Conservation (phyloP, 2,329 filamentous ascomycete species). For the Plenodomus lindquistii region DNA sequence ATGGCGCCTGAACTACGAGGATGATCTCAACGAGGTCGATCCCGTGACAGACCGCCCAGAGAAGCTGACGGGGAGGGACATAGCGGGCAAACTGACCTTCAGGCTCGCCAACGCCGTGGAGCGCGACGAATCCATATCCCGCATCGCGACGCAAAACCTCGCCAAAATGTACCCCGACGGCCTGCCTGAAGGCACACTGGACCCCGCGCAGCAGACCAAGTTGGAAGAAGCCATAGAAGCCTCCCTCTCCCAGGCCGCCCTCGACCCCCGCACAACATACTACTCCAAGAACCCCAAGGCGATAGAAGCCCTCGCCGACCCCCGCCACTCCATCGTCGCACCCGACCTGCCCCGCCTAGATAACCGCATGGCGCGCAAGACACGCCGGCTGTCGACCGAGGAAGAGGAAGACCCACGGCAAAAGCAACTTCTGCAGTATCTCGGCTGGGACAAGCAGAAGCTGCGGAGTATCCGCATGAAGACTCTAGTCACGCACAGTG, state of each 20-base stretch:
- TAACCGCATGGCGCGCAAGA: constrained; percentile 42
- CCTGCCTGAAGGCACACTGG: constrained; percentile 35
- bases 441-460: constrained; percentile 56
- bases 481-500: constrained; percentile 71
- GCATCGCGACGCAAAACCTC: constrained; percentile 38
- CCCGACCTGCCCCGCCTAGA: constrained; percentile 56
- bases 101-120: constrained; percentile 37
- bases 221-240: constrained; percentile 35
- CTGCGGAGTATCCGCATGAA: constrained; percentile 66
- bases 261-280: constrained; percentile 51
- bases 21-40: constrained; percentile 78
- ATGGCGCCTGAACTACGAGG: constrained; percentile 68
- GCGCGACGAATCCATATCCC: constrained; percentile 35
- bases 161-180: constrained; percentile 43
- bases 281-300: constrained; percentile 56
- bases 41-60: constrained; percentile 69
- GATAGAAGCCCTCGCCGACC: constrained; percentile 54
- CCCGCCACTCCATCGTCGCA: constrained; percentile 49
- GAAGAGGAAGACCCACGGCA: constrained; percentile 52
- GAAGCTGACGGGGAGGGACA: constrained; percentile 45
- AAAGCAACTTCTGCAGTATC: constrained; percentile 59
- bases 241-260: constrained; percentile 37
- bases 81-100: constrained; percentile 27
- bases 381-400: constrained; percentile 35
- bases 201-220: constrained; percentile 15